Base-by-base conservation (phyloP, 768 basidiomycete species). In the Phallus indusiatus region DNA sequence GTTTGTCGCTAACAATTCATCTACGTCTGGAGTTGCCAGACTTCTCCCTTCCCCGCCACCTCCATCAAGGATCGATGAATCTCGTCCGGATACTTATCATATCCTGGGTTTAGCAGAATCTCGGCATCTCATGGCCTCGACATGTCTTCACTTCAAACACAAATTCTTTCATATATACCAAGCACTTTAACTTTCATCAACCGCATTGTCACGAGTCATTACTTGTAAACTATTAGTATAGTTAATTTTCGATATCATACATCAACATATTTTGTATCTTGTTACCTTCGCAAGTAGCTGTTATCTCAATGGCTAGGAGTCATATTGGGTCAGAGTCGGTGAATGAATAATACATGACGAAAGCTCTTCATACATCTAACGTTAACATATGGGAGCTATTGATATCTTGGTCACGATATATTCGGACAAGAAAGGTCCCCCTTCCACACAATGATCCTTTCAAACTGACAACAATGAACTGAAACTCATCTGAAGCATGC, bases 401-500 rank as follows among this genome's bases (percentile, higher is more conserved):
- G n/a, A n/a, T n/a, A n/a, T n/a, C n/a, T n/a, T 97, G 94, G 65
- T 96, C 93, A 17, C 94, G 83, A 71, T 93, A 94, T 37, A 96
- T 93, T 4, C 94, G 94, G 22, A 97, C 94, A 48, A 97, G 77
- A 1, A 91, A 91, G n/a, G 91, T 81, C 10, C 93, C 90, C 17
- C 85, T 82, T 69, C 95, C 94, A 65, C 94, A 95, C 62, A 98
- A 72, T 0, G 93, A 91, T 47, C 87, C 88, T 71, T 99, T 98
- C 70, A 98, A 77, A 69, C 92, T 94, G 76, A 99, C 98, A 57
- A 98, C 94, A 60, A 99, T 83, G 70, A 97, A 98, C 70, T 97
- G 94, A 79, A 97, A 96, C 1, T 76, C 71, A 49, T 85, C 81
- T 0, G 90, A 90, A 2, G 93, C 85, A 63, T 94, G 92, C 11